Percentiles rank a stretch among this genome's conserved stretches.
Evolutionary conservation across 495 filamentous ascomycete species (phyloP).

Genomic region (Terfezia boudieri): DNA sequence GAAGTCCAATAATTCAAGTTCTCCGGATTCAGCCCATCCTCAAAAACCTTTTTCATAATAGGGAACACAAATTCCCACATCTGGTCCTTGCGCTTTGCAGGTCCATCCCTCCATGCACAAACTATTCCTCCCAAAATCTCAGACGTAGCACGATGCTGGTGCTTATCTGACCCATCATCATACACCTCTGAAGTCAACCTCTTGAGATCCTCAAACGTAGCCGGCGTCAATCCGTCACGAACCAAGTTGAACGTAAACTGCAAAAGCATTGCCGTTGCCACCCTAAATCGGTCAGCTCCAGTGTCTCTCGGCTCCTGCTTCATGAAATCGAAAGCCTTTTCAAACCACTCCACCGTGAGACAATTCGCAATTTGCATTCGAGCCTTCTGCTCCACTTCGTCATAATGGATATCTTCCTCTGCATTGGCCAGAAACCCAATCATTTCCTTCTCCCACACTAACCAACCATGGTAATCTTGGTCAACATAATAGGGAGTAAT

Average conservation of each 20-base stretch:
- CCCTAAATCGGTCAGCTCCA: constrained; percentile 63
- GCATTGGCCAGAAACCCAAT: constrained; percentile 50
- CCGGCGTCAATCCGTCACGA: constrained; percentile 44
- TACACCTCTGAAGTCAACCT: constrained; percentile 50
- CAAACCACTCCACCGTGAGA: constrained; percentile 67
- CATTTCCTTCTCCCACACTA: constrained; percentile 83
- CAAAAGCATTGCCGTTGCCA: constrained; percentile 63
- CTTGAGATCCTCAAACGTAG: constrained; percentile 72
- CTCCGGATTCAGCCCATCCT: constrained; percentile 78
- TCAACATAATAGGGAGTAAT: constrained; percentile 69
- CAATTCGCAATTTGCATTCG: constrained; percentile 62
- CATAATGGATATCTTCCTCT: constrained; percentile 49
- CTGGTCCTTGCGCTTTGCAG: constrained; percentile 38
- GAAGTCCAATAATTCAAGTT: constrained; percentile 88
- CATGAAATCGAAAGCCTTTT: constrained; percentile 68
- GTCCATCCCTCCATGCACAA: constrained; percentile 42
- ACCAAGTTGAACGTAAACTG: constrained; percentile 77
- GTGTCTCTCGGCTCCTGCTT: constrained; percentile 91
- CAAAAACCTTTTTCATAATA: constrained; percentile 63
- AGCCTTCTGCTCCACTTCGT: constrained; percentile 53
- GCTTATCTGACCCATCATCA: constrained; percentile 87
- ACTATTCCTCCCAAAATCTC: constrained; percentile 82
- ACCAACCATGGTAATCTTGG: constrained; percentile 80
- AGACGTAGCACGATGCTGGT: constrained; percentile 87
- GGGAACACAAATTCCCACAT: constrained; percentile 84